phyloP scores from a whole-genome alignment of 2,329 filamentous ascomycete species.

The Alternaria sp. region DNA sequence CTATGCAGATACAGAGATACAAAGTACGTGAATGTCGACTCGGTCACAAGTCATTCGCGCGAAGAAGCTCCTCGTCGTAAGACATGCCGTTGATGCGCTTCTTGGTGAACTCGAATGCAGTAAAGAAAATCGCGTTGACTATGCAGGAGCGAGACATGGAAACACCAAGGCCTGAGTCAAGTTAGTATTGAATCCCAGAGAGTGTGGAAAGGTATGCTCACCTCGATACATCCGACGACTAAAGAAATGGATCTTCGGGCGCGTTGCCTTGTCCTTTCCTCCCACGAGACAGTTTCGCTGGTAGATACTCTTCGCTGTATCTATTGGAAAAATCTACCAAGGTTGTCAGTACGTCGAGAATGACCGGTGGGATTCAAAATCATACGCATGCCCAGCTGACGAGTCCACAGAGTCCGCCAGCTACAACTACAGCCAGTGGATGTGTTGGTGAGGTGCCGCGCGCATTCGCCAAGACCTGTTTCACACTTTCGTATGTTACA shows the following conservation, averaged over 20 bases:
- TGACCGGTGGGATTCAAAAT: slow-evolving; percentile 17
- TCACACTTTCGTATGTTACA: slow-evolving; percentile 87
- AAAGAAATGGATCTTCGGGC: slow-evolving; percentile 80
- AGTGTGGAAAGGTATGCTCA: slow-evolving; percentile 27
- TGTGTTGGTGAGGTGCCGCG: slow-evolving; percentile 78
- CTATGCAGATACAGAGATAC: slow-evolving; percentile 29
- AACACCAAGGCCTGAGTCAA: slow-evolving; percentile 68
- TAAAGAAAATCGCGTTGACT: slow-evolving; percentile 91
- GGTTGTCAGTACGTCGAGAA: slow-evolving; percentile 12
- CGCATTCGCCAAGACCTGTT: slow-evolving; percentile 80
- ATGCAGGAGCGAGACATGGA: slow-evolving; percentile 84
- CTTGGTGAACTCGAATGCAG: slow-evolving; percentile 85
- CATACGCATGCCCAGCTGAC: slow-evolving; percentile 83
- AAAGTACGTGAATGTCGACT: not conserved
- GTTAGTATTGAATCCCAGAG: not conserved
- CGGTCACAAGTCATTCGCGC: slow-evolving; percentile 33
- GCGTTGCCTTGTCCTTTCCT: slow-evolving; percentile 63
- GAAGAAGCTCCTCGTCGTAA: slow-evolving; percentile 49
- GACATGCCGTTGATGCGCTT: slow-evolving; percentile 59
- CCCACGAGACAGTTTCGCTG: slow-evolving; percentile 81
- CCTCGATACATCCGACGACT: slow-evolving; percentile 82
- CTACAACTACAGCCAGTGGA: slow-evolving; percentile 78
- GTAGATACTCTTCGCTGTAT: slow-evolving; percentile 86
- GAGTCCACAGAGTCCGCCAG: slow-evolving; percentile 82
- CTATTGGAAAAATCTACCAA: slow-evolving; percentile 67